These are phyloP conservation scores for Trichoderma brevicompactum DNA, from an alignment of 2,329 filamentous ascomycete species.

Conservation along the genomic window DNA sequence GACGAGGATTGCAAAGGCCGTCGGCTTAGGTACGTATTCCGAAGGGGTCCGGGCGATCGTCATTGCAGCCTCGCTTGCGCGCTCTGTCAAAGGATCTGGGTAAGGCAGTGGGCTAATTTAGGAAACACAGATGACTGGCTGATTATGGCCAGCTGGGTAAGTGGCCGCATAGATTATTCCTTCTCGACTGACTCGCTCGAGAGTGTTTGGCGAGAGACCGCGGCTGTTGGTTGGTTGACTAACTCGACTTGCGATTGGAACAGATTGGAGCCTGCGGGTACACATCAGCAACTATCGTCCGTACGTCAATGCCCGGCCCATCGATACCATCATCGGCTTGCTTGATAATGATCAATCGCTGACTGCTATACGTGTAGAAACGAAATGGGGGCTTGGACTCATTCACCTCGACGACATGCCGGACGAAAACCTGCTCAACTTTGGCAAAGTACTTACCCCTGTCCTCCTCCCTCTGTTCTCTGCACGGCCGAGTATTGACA, in stretches of 20 bases:
- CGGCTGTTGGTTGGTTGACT: not conserved
- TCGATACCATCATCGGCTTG: not conserved
- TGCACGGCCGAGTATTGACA: not conserved
- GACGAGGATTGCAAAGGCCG: conserved; percentile 40
- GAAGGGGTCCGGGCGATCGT: not conserved
- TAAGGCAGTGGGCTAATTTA: not conserved
- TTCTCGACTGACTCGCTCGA: not conserved
- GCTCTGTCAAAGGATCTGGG: not conserved
- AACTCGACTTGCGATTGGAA: not conserved
- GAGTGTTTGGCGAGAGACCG: not conserved
- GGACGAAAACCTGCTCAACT: conserved; percentile 43
- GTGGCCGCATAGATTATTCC: conserved; percentile 1
- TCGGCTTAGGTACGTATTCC: conserved; percentile 34
- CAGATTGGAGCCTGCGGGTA: conserved; percentile 44
- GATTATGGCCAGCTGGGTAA: conserved; percentile 38
- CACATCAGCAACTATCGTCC: conserved; percentile 42
- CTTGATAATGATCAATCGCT: not conserved
- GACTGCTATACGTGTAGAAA: conserved; percentile 39
- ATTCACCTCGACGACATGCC: conserved; percentile 45
- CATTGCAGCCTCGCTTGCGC: not conserved
- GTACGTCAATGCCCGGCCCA: conserved; percentile 35
- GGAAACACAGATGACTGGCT: conserved; percentile 31
- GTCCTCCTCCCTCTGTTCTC: not conserved
- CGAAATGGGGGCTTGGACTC: conserved; percentile 50
- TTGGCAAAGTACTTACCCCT: conserved; percentile 39